Evolutionary conservation across 306 rosid species (phyloP).

Genomic region (Inga leiocalycina): DNA sequence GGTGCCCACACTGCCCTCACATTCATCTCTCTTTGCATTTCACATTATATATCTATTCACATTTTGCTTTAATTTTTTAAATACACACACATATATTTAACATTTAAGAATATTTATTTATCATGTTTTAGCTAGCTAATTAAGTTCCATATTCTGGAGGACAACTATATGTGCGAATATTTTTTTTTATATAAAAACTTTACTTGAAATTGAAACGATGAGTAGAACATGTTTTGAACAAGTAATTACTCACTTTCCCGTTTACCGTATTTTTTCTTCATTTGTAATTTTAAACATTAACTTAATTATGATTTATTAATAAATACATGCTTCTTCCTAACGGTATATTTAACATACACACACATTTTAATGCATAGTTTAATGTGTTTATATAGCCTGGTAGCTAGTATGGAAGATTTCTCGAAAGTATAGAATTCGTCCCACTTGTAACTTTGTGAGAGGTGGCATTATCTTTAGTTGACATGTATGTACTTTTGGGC

Average conservation of each 20-base stretch:
- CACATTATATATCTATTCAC: background rate
- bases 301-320: too few relatives aligned
- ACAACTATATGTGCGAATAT: too few relatives aligned
- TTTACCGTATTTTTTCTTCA: background rate
- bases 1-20: background rate
- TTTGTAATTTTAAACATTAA: too few relatives aligned
- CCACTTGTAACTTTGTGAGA: background rate
- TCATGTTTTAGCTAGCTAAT: background rate
- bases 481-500: background rate
- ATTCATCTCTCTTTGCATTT: background rate
- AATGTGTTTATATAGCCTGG: too few relatives aligned
- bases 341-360: too few relatives aligned
- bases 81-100: too few relatives aligned
- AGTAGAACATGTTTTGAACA: background rate
- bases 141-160: background rate
- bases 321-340: background rate
- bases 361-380: too few relatives aligned
- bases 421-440: too few relatives aligned
- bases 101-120: background rate
- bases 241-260: background rate
- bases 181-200: too few relatives aligned
- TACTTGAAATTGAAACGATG: background rate
- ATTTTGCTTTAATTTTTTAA: background rate
- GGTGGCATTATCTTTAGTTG: background rate
- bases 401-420: too few relatives aligned